Evolutionary conservation across 2,329 filamentous ascomycete species (phyloP), one percentile per base, ranked within the genome.

Genomic region (Paecilomyces formosus): DNA sequence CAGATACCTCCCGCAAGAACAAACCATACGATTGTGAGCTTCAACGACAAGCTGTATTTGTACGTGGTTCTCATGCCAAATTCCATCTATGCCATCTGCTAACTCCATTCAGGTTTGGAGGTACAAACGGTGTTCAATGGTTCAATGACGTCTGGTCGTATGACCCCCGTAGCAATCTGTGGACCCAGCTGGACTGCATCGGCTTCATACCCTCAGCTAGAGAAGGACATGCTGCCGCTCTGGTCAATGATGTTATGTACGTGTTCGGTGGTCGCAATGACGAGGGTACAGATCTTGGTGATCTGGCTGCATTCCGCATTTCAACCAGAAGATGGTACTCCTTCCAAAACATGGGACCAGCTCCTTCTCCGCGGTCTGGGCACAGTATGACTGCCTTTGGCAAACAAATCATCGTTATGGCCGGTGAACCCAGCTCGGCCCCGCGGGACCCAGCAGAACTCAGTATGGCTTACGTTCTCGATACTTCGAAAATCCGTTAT

Each of bases 81-180:
- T 33, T 26, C n/a, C 31, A 21, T n/a, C 9, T 50, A 50, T 26
- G 22, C 21, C 55, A 57, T 56, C 28, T 54, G 33, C 55, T 35
- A 52, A 45, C 39, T n/a, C n/a, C 26, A 45, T 35, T 15, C 65
- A 94, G 89, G n/a, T 99, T 99, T 72, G 94, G 94, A 66, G 94
- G 94, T 62, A 99, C 94, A 1, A 96, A 99, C 71, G 94, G 94
- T 49, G 85, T 92, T 58, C 87, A 90, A 68, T 99, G 94, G 95
- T 99, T 97, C 78, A 99, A 97, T 73, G 94, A 99, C 71, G 94
- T 99, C 54, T 99, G 94, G 94, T 90, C 88, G 56, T 99, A 94
- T 72, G 93, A 97, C 68, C 89, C 92, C 7, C 82, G 86, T 57
- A 78, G 84, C 53, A 97, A 97, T 73, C 78, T 82, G 58, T 99